Percentiles rank a stretch among this genome's conserved stretches.
Evolutionary conservation across 352 stramenopile species (phyloP).

Genomic region (Phytophthora chlamydospora): DNA sequence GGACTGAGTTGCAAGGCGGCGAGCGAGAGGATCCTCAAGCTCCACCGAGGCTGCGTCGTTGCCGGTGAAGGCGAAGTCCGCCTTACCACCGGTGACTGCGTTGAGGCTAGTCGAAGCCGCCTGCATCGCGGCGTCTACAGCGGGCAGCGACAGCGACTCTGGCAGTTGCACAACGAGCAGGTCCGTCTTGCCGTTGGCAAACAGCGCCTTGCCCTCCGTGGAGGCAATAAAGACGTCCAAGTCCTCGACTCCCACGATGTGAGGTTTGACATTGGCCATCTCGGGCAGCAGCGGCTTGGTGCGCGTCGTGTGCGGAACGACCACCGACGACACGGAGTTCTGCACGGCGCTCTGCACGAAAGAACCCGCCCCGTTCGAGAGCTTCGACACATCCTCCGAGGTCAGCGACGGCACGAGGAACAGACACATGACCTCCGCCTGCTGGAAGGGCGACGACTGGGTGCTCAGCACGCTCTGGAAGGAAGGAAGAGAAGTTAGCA

Average conservation of each 20-base stretch:
- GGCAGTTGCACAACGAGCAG: constrained; percentile 68
- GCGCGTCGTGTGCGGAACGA: constrained; percentile 78
- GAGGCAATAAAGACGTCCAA: constrained; percentile 45
- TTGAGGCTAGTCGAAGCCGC: constrained; percentile 41
- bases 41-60: constrained; percentile 43
- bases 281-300: constrained; percentile 43
- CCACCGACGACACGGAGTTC: constrained; percentile 59
- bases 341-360: constrained; percentile 59
- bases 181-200: constrained; percentile 62
- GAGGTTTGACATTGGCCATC: constrained; percentile 27
- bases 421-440: constrained; percentile 62
- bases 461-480: constrained; percentile 48
- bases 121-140: constrained; percentile 59
- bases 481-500: neutral
- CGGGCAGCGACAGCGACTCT: constrained; percentile 30
- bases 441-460: constrained; percentile 9
- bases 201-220: constrained; percentile 34
- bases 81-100: constrained; percentile 34
- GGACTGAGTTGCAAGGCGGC: constrained; percentile 42
- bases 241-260: constrained; percentile 27
- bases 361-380: constrained; percentile 36
- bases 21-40: constrained; percentile 28
- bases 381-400: constrained; percentile 49
- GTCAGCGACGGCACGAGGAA: constrained; percentile 56
- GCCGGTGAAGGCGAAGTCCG: constrained; percentile 74